Base-by-base conservation (phyloP, 768 basidiomycete species). In the Leccinum pellstonianum region DNA sequence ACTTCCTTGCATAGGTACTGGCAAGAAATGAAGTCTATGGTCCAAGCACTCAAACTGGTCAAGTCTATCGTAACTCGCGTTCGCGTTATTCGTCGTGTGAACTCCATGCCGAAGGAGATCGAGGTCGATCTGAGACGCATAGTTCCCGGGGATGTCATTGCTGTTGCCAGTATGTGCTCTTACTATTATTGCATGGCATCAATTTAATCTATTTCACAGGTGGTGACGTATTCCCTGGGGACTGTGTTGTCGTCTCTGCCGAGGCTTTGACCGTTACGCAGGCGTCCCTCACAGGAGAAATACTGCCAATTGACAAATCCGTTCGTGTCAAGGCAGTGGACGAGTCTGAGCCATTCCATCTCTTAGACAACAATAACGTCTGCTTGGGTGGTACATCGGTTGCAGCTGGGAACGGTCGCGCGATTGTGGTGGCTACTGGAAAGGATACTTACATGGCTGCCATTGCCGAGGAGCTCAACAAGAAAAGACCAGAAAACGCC, bases 261-360 rank as follows among this genome's bases (percentile, higher is more conserved):
- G 71, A 75, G 55, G 65, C 75, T n/a, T 46, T 75, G 55, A 60
- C 74, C 11, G n/a, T 75, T 29, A 63, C 74, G 5, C 74, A 75
- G 52, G 76, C 76, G 3, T 75, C 74, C 5, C 71, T 75, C 58
- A 75, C 74, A 14, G 74, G 74, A 43, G 74, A 75, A 66, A 61
- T 76, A 51, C 27, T 76, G 49, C 74, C 74, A n/a, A 50, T 77
- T 27, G 74, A 75, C 46, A 75, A 75, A 58, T 41, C 33, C 27
- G 43, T 63, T 17, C 67, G 73, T 19, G 38, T 64, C 15, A 58
- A 48, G 19, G 48, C 66, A 5, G 33, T 55, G 31, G 54, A 63
- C 41, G 63, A 61, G 23, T 64, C 64, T 14, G 64, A 68, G 8
- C 50, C 54, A 4, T 66, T 76, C 49, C 60, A 70, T 56, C 68